Conservation (phyloP, 768 basidiomycete species). For the Tricholoma terreum region DNA sequence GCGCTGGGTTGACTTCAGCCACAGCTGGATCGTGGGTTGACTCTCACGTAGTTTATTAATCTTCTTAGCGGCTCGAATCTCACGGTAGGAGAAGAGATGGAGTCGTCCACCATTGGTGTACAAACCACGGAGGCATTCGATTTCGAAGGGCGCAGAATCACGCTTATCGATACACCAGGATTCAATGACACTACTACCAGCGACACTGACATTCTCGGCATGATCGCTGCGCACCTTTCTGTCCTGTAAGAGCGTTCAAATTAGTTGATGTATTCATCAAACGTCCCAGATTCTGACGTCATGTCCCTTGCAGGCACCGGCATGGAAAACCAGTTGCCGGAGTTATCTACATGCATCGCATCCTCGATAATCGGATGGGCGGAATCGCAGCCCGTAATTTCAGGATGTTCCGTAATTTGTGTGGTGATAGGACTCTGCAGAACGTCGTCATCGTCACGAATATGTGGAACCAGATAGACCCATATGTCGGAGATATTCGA, state of each 20-base stretch:
- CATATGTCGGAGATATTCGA: constrained; percentile 25
- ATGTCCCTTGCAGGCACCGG: constrained; percentile 22
- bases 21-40: not conserved
- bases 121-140: constrained; percentile 40
- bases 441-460: constrained; percentile 11
- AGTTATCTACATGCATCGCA: constrained; percentile 55
- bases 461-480: constrained; percentile 9
- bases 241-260: constrained; percentile 24
- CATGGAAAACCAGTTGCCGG: constrained; percentile 42
- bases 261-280: not conserved
- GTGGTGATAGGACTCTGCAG: constrained; percentile 7
- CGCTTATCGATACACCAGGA: constrained; percentile 57
- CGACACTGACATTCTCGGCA: constrained; percentile 45
- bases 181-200: constrained; percentile 52
- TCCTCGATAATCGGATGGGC: constrained; percentile 48
- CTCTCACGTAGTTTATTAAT: constrained; percentile 47
- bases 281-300: not conserved
- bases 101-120: constrained; percentile 51
- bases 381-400: constrained; percentile 12
- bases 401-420: constrained; percentile 10
- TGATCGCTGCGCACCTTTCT: constrained; percentile 44
- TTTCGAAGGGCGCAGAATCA: constrained; percentile 39
- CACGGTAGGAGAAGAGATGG: constrained; percentile 41
- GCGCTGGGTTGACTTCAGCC: not conserved
- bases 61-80: constrained; percentile 46